These are phyloP conservation scores for Margaritispora aquatica DNA, from an alignment of 495 filamentous ascomycete genomes.

Conservation along the genomic window DNA sequence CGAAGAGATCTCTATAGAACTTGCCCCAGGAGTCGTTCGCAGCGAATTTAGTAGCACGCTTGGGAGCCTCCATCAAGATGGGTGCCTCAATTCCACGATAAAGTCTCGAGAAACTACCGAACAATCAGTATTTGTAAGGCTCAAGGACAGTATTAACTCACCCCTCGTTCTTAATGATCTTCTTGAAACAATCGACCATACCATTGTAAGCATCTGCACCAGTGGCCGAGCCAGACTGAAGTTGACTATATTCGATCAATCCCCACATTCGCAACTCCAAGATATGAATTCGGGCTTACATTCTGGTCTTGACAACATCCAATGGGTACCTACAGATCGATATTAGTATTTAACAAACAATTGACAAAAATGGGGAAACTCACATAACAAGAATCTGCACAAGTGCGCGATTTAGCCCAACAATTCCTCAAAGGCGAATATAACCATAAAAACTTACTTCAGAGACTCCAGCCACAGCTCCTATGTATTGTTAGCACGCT, in stretches of 20 bases:
- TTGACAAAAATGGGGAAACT: slow-evolving; percentile 10
- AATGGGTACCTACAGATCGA: slow-evolving; percentile 74
- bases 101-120: slow-evolving; percentile 69
- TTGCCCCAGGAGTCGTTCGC: slow-evolving; percentile 97
- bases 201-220: slow-evolving; percentile 84
- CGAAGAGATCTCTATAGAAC: slow-evolving; percentile 81
- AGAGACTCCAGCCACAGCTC: slow-evolving; percentile 84
- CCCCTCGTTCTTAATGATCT: slow-evolving; percentile 95
- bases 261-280: background rate
- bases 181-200: slow-evolving; percentile 95
- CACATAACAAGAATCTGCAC: slow-evolving; percentile 81
- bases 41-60: slow-evolving; percentile 97
- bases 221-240: slow-evolving; percentile 65
- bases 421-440: background rate
- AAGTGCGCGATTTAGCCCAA: slow-evolving; percentile 29
- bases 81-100: slow-evolving; percentile 95
- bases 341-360: slow-evolving; percentile 6
- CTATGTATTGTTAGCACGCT: slow-evolving; percentile 29
- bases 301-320: slow-evolving; percentile 96
- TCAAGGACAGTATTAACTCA: slow-evolving; percentile 28
- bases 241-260: slow-evolving; percentile 51
- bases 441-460: slow-evolving; percentile 54
- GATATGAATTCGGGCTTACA: slow-evolving; percentile 53
- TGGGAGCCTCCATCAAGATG: slow-evolving; percentile 97
- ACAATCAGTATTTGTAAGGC: background rate